Evolutionary conservation across 1,284 basidiomycete species (phyloP).

Genomic region (Psilocybe mexicana): DNA sequence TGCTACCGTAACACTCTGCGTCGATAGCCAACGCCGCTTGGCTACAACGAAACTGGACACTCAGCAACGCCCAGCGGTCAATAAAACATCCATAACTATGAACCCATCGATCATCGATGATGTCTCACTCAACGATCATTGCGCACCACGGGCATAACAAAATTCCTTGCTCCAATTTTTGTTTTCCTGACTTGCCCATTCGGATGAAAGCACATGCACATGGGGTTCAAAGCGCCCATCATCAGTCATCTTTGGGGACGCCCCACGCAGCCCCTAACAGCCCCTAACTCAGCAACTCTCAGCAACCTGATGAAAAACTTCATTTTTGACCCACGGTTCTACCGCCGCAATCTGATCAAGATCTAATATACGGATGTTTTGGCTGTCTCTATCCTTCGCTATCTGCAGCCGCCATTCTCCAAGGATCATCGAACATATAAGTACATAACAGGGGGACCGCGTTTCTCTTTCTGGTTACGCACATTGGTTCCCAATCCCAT

Average conservation of each 20-base stretch:
- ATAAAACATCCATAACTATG: not conserved
- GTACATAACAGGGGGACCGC: not conserved
- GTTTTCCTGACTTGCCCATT: too few species aligned
- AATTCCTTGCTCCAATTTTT: not conserved
- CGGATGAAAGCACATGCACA: not conserved
- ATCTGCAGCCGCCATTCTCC: constrained; percentile 6
- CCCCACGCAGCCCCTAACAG: not conserved
- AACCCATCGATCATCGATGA: not conserved
- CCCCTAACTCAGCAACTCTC: too few species aligned
- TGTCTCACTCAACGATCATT: not conserved
- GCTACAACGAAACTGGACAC: too few species aligned
- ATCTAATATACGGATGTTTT: constrained; percentile 5
- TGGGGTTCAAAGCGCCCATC: not conserved
- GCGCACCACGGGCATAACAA: not conserved
- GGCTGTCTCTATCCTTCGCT: not conserved
- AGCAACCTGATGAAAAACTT: constrained; percentile 1
- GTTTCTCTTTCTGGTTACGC: not conserved
- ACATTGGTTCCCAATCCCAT: not conserved
- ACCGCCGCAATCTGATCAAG: constrained; percentile 9
- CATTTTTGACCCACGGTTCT: not conserved
- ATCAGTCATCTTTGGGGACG: not conserved
- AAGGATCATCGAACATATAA: not conserved
- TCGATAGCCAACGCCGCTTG: too few species aligned
- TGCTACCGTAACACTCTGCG: too few species aligned
- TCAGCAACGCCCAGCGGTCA: too few species aligned